Conservation (phyloP, 306 rosid genomes). For the Delonix regia region DNA sequence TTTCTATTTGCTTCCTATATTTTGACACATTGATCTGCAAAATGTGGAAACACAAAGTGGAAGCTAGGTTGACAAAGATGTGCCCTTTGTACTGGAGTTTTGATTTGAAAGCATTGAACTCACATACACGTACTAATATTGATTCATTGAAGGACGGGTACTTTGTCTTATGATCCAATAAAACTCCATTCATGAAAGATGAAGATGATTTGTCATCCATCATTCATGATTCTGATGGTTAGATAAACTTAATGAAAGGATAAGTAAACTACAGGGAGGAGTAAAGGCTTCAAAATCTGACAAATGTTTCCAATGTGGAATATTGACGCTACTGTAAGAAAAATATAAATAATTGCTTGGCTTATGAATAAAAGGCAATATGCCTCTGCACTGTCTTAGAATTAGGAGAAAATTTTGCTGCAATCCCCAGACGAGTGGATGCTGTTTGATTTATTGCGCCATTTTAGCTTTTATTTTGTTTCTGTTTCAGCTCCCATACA, state of each 20-base stretch:
- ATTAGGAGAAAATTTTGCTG: too few relatives aligned
- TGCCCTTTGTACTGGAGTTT: background rate
- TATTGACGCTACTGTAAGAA: too few relatives aligned
- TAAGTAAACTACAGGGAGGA: background rate
- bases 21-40: background rate
- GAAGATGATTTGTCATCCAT: background rate
- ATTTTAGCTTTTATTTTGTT: constrained; percentile 9
- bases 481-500: constrained; percentile 44
- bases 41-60: background rate
- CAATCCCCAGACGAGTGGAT: background rate
- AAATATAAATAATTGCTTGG: too few relatives aligned
- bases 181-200: background rate
- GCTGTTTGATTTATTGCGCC: background rate
- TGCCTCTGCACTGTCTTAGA: too few relatives aligned
- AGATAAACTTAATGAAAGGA: too few relatives aligned
- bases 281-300: background rate
- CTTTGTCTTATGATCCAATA: background rate
- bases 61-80: background rate
- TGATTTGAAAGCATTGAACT: background rate
- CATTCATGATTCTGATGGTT: background rate
- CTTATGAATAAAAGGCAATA: too few relatives aligned
- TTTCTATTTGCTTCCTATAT: background rate
- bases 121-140: background rate
- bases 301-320: too few relatives aligned
- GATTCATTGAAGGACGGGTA: background rate